Conservation (phyloP, 108 stramenopile species). For the Cyclostephanos invisitatus region DNA sequence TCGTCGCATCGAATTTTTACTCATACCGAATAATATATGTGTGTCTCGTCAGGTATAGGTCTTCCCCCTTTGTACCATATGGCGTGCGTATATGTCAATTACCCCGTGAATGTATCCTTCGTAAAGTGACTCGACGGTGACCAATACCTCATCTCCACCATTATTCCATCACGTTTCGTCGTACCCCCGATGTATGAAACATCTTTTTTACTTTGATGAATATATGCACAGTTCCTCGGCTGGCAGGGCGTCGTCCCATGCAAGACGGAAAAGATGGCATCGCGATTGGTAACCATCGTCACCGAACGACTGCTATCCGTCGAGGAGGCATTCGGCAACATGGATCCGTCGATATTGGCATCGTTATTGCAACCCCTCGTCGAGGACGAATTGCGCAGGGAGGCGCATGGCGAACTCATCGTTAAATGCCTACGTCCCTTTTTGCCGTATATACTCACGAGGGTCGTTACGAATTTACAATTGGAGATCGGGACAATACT, state of each 20-base stretch:
- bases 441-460: slow-evolving; percentile 57
- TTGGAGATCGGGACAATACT: slow-evolving; percentile 68
- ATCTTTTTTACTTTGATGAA: too few relatives aligned
- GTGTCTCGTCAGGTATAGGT: not conserved
- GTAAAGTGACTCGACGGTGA: too few relatives aligned
- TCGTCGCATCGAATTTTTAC: too few relatives aligned
- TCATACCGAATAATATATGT: too few relatives aligned
- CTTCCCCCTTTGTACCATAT: slow-evolving; percentile 56
- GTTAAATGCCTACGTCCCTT: slow-evolving; percentile 47
- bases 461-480: slow-evolving; percentile 52
- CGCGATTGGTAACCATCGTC: slow-evolving; percentile 66
- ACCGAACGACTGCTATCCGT: slow-evolving; percentile 60
- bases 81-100: slow-evolving; percentile 29
- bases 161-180: too few relatives aligned
- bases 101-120: not conserved
- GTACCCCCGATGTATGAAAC: too few relatives aligned
- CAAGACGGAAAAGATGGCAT: slow-evolving; percentile 81
- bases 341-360: slow-evolving; percentile 58
- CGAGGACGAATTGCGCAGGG: slow-evolving; percentile 45
- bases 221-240: slow-evolving; percentile 38
- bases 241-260: slow-evolving; percentile 87
- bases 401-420: slow-evolving; percentile 30
- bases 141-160: too few relatives aligned
- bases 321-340: slow-evolving; percentile 66
- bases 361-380: slow-evolving; percentile 55